Evolutionary conservation across 352 stramenopile genomes (phyloP).

Genomic region (Phytophthora lateralis): DNA sequence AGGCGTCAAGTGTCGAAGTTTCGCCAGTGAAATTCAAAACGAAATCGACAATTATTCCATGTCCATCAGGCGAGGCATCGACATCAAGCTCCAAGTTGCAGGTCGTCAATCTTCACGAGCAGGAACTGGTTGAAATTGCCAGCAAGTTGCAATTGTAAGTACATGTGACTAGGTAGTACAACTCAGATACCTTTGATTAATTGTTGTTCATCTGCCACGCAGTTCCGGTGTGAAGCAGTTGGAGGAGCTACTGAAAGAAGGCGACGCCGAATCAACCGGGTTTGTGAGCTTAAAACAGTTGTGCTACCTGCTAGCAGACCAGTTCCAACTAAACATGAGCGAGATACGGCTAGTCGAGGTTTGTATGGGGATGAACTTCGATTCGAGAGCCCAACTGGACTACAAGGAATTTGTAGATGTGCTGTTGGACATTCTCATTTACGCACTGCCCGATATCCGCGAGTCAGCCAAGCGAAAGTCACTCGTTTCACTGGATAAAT

Average conservation of each 20-base stretch:
- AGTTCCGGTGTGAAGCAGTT: slow-evolving; percentile 52
- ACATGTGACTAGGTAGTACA: background rate
- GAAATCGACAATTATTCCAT: background rate
- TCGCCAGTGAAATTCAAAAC: slow-evolving; percentile 20
- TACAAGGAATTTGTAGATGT: slow-evolving; percentile 56
- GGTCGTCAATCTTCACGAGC: slow-evolving; percentile 48
- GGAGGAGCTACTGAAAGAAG: slow-evolving; percentile 40
- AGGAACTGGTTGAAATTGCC: slow-evolving; percentile 53
- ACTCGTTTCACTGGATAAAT: slow-evolving; percentile 39
- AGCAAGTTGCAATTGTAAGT: slow-evolving; percentile 60
- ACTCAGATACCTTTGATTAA: background rate
- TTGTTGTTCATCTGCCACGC: background rate
- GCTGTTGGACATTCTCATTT: slow-evolving; percentile 64
- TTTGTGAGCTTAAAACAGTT: slow-evolving; percentile 66
- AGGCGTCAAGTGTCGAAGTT: slow-evolving; percentile 1
- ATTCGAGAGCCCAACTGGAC: slow-evolving; percentile 53
- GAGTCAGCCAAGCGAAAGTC: slow-evolving; percentile 26
- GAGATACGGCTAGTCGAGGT: slow-evolving; percentile 56
- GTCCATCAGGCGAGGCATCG: background rate
- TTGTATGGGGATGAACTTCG: slow-evolving; percentile 70
- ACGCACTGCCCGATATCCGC: slow-evolving; percentile 34
- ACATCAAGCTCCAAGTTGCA: slow-evolving; percentile 1
- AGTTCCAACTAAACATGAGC: slow-evolving; percentile 37
- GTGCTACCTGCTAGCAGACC: slow-evolving; percentile 43
- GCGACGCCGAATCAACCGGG: slow-evolving; percentile 28